These are phyloP conservation scores for Alternaria arborescens DNA, from an alignment of 2,329 filamentous ascomycete genomes.

Conservation along the genomic window DNA sequence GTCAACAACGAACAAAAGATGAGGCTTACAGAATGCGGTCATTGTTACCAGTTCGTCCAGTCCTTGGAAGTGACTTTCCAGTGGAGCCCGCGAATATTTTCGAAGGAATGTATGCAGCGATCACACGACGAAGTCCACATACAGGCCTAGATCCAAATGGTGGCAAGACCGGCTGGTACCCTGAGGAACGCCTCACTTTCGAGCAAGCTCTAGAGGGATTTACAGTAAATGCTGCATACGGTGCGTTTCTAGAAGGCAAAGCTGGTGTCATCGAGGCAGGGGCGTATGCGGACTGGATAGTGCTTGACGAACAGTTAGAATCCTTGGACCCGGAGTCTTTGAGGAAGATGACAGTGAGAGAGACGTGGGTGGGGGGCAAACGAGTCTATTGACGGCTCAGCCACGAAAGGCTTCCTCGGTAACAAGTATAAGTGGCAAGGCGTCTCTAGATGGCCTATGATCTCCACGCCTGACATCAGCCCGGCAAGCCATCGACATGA, in stretches of 20 bases:
- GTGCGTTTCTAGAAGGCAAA: conserved; percentile 66
- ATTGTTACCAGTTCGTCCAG: conserved; percentile 62
- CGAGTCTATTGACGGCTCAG: conserved; percentile 46
- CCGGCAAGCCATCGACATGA: not conserved
- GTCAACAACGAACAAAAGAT: conserved; percentile 60
- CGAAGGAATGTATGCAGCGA: conserved; percentile 73
- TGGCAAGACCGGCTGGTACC: conserved; percentile 65
- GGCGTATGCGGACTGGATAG: conserved; percentile 74
- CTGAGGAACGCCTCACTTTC: conserved; percentile 66
- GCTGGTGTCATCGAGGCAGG: conserved; percentile 68
- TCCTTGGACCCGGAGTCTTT: conserved; percentile 60
- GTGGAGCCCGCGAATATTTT: conserved; percentile 75
- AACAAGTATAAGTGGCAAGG: not conserved
- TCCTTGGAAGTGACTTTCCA: conserved; percentile 75
- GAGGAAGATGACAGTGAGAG: conserved; percentile 64
- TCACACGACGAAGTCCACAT: conserved; percentile 68
- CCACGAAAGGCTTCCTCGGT: conserved; percentile 17
- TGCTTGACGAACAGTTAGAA: conserved; percentile 68
- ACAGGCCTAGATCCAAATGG: conserved; percentile 54
- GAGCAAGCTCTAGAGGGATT: conserved; percentile 70
- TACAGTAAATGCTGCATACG: conserved; percentile 66
- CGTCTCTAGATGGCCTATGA: not conserved
- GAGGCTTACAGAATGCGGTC: conserved; percentile 74
- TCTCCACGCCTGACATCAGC: conserved; percentile 3
- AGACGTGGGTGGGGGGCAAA: conserved; percentile 73